These are phyloP conservation scores for Globisporangium apiculatum DNA, from an alignment of 352 stramenopile species.

Conservation along the genomic window DNA sequence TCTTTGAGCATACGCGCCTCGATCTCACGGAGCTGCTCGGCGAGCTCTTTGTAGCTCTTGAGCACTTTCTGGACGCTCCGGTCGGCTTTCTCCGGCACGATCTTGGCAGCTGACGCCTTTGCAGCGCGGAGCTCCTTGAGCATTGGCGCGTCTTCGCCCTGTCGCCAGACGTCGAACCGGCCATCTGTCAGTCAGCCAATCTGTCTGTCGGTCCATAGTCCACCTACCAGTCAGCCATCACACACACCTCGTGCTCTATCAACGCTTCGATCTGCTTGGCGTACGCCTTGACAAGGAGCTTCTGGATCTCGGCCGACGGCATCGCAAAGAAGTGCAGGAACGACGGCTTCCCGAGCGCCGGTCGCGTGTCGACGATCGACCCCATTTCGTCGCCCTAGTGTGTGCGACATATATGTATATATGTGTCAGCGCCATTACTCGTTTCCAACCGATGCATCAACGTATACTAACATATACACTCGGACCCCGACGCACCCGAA, in stretches of 20 bases:
- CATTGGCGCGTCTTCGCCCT: slow-evolving; percentile 41
- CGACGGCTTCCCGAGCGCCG: slow-evolving; percentile 60
- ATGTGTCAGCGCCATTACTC: too few species aligned
- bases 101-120: slow-evolving; percentile 39
- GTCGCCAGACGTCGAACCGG: too few species aligned
- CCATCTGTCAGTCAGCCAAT: too few species aligned
- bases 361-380: slow-evolving; percentile 74
- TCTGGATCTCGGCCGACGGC: slow-evolving; percentile 59
- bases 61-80: slow-evolving; percentile 54
- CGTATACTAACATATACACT: too few species aligned
- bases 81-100: slow-evolving; percentile 63
- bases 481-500: slow-evolving; percentile 36
- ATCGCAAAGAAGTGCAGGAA: slow-evolving; percentile 83
- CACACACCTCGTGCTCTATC: slow-evolving; percentile 30
- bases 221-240: too few species aligned
- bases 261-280: slow-evolving; percentile 82
- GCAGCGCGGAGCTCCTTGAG: slow-evolving; percentile 63
- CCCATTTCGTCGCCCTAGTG: slow-evolving; percentile 73
- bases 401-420: not conserved
- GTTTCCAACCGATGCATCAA: not conserved
- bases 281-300: slow-evolving; percentile 72
- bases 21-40: slow-evolving; percentile 59
- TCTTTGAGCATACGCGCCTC: slow-evolving; percentile 48
- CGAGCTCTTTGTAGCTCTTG: slow-evolving; percentile 68
- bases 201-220: too few species aligned